A percentile compares a stretch with the other conserved stretches of the same genome.
Evolutionary conservation across 2,329 filamentous ascomycete genomes (phyloP).

Genomic region (Tolypocladium amazonense): DNA sequence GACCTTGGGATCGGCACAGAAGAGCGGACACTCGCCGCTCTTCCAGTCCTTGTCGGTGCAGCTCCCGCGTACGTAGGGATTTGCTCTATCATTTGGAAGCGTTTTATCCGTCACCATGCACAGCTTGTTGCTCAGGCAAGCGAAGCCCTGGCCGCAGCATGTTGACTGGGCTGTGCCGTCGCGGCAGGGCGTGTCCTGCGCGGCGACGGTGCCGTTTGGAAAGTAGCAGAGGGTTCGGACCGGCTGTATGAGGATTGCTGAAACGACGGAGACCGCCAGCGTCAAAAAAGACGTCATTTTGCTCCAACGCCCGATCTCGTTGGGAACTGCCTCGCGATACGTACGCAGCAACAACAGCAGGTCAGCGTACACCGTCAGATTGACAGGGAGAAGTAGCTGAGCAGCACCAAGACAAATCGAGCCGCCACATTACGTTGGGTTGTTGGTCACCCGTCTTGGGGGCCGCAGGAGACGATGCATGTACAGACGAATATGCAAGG

Average conservation of each 20-base stretch:
- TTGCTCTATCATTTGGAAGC: slow-evolving; percentile 7
- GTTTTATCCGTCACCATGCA: slow-evolving; percentile 18
- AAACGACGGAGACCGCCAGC: neutral
- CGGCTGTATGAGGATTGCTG: neutral
- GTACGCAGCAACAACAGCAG: neutral
- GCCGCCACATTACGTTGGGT: too few relatives aligned
- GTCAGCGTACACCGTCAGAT: neutral
- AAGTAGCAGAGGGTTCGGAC: slow-evolving; percentile 14
- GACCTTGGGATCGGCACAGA: slow-evolving; percentile 17
- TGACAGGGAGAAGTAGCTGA: neutral
- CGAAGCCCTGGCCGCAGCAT: slow-evolving; percentile 25
- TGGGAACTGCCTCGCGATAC: neutral
- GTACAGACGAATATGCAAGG: too few relatives aligned
- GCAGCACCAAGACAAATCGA: too few relatives aligned
- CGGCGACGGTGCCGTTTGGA: slow-evolving; percentile 16
- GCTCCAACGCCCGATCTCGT: neutral
- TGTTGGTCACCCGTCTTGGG: too few relatives aligned
- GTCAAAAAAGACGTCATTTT: neutral
- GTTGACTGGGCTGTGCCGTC: slow-evolving; percentile 14
- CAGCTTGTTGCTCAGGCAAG: slow-evolving; percentile 22
- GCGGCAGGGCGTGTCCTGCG: slow-evolving; percentile 19
- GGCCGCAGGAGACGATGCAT: too few relatives aligned
- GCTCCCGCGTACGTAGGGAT: slow-evolving; percentile 18
- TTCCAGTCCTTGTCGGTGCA: slow-evolving; percentile 23
- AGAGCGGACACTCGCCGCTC: slow-evolving; percentile 18